Evolutionary conservation across 2,329 filamentous ascomycete genomes (phyloP), one percentile per base, ranked within the genome.

Genomic region (Chaetomiaceae sp.): DNA sequence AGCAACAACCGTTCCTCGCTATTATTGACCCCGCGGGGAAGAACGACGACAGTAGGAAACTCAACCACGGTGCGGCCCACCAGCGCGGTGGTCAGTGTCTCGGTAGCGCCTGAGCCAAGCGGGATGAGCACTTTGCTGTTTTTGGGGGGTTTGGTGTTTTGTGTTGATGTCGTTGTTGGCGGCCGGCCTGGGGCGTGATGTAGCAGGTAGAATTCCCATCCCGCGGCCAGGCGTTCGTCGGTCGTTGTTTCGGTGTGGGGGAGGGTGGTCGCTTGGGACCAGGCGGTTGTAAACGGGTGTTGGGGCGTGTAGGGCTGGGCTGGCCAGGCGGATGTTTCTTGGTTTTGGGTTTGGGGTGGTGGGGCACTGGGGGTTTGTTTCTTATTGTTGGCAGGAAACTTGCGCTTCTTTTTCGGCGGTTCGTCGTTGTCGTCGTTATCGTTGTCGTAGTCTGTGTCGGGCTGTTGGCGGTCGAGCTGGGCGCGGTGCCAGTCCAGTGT

Each of bases 1-100:
- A 66, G 50, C 0, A 53, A 10, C 25, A 6, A 10, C 58, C 4
- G 9, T 7, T 7, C 30, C 46, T n/a, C n/a, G n/a, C n/a, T n/a
- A 1, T 30, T 37, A 27, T 27, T 10, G 23, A 5, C 25, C 6
- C 6, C 25, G 7, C 59, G 55, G 0, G 73, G 66, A 7, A 87
- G 69, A 5, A 79, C 75, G 61, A 85, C 82, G 12, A 90, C 73
- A 0, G 85, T 89, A 1, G 87, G 87, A 54, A 83, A 90, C 60
- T 90, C 87, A 6, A 89, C 68, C 0, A 91, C 73, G 0, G 74
- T 76, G 27, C 76, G 77, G 8, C 75, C 73, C n/a, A 66, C 66
- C 1, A 91, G 73, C 6, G 72, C 71, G 1, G 73, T 67, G 1
- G 70, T 70, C 4, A 90, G 68, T 2, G 72, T 75, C 8, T 70